Base-by-base conservation (phyloP, 31 red algal genomes). In the Asparagopsis taxiformis region DNA sequence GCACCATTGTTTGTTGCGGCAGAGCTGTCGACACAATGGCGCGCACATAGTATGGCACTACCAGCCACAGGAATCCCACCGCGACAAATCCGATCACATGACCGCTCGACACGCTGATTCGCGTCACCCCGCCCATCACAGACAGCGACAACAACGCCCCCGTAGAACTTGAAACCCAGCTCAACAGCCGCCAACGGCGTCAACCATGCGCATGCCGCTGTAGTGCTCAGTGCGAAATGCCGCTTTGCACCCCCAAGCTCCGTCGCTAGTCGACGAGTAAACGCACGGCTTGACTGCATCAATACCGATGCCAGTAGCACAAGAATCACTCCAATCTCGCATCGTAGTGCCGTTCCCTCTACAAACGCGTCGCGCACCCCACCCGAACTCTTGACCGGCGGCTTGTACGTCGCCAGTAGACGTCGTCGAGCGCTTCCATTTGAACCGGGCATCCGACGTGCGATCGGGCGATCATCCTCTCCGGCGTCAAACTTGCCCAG, bases 61-160 rank as follows among this genome's bases (percentile, higher is more conserved):
- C 77, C 37, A 91, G 35, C 87, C 87, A 91, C 29, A 91, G 61
- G 39, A 91, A 68, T 11, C 87, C 87, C 46, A 91, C 87, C 22
- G 41, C 29, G 38, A 65, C 62, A 38, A 68, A 80, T 53, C 63
- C 62, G n/a, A 66, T 25, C 39, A 68, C 62, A 36, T 73, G 69
- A 15, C 51, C 50, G 3, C 25, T 30, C 19, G 19, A 58, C 31
- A 73, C 4, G 9, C 21, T 0, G 50, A 73, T 58, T 55, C 69
- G 69, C 34, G 73, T 62, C 8, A 50, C 25, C 7, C 73, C 73
- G 17, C 70, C 82, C 24, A 62, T 52, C 59, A 67, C 51, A 4
- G 51, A 31, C 49, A 77, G 30, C n/a, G n/a, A n/a, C 6, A 82
- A 52, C 1, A 83, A 32, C 20, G 67, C 34, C 1, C 62, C 63